These are phyloP conservation scores for Mycena sanguinolenta DNA, from an alignment of 768 basidiomycete genomes.

Conservation along the genomic window DNA sequence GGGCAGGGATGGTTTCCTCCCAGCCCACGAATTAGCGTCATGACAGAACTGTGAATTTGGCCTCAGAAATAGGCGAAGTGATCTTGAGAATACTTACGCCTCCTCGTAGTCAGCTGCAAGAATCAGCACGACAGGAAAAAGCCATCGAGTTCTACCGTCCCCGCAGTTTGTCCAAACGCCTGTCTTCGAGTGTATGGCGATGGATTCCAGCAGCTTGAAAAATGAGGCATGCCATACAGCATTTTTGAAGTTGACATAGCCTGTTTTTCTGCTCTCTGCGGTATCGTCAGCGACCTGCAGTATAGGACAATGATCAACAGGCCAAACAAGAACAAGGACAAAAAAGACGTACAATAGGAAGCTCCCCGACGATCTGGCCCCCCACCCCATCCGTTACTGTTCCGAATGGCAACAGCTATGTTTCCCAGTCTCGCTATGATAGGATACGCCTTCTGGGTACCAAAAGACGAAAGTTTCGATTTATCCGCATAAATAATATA, in stretches of 20 bases:
- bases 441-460: conserved; percentile 35
- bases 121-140: conserved; percentile 55
- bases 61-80: background rate
- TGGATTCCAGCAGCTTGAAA: conserved; percentile 44
- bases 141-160: conserved; percentile 39
- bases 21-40: background rate
- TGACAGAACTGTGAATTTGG: background rate
- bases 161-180: conserved; percentile 45
- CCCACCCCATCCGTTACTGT: conserved; percentile 32
- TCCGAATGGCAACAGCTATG: conserved; percentile 26
- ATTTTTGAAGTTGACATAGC: conserved; percentile 48
- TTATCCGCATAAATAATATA: too few species aligned
- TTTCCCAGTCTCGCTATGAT: conserved; percentile 35
- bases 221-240: conserved; percentile 56
- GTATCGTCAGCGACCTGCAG: too few species aligned
- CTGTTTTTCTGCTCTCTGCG: too few species aligned
- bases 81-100: background rate
- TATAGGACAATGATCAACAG: too few species aligned
- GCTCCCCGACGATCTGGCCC: conserved; percentile 37
- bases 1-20: background rate
- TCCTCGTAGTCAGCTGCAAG: conserved; percentile 54
- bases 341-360: conserved; percentile 37
- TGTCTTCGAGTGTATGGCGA: conserved; percentile 34
- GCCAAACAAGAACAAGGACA: too few species aligned
- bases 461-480: conserved; percentile 28